These are phyloP conservation scores for Afroboletus lepidellus DNA, from an alignment of 1,284 basidiomycete genomes.

Conservation along the genomic window DNA sequence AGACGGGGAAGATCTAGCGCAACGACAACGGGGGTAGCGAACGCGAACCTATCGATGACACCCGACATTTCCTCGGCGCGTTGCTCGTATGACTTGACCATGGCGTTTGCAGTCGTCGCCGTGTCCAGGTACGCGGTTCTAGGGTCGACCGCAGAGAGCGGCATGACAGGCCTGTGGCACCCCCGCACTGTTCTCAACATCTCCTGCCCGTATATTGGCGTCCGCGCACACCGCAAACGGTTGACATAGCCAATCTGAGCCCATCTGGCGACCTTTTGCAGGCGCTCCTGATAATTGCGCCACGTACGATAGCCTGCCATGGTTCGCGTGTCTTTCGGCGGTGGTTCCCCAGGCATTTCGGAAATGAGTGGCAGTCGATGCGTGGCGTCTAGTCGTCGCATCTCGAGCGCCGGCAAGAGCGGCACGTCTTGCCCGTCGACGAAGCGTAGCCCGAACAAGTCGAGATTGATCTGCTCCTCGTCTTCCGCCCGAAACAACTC, in stretches of 20 bases:
- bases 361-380: conserved; percentile 59
- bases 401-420: conserved; percentile 52
- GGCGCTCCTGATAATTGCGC: conserved; percentile 54
- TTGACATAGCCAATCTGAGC: conserved; percentile 76
- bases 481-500: conserved; percentile 54
- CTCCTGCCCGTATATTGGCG: conserved; percentile 69
- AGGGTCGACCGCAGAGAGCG: conserved; percentile 48
- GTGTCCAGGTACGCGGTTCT: conserved; percentile 43
- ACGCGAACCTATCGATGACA: conserved; percentile 75
- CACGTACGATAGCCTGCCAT: conserved; percentile 71
- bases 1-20: conserved; percentile 72
- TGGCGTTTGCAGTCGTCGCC: conserved; percentile 40
- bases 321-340: conserved; percentile 73
- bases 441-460: conserved; percentile 66
- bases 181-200: conserved; percentile 47
- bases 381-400: conserved; percentile 67
- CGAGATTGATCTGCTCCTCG: conserved; percentile 57
- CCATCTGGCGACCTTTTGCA: conserved; percentile 61
- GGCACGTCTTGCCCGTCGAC: conserved; percentile 53
- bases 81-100: conserved; percentile 64
- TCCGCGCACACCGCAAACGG: conserved; percentile 61
- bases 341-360: conserved; percentile 56
- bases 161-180: conserved; percentile 53
- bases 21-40: conserved; percentile 80
- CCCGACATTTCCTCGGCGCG: conserved; percentile 58